phyloP scores from a whole-genome alignment of 164 flowering plant species.

The Euptelea pleiosperma region DNA sequence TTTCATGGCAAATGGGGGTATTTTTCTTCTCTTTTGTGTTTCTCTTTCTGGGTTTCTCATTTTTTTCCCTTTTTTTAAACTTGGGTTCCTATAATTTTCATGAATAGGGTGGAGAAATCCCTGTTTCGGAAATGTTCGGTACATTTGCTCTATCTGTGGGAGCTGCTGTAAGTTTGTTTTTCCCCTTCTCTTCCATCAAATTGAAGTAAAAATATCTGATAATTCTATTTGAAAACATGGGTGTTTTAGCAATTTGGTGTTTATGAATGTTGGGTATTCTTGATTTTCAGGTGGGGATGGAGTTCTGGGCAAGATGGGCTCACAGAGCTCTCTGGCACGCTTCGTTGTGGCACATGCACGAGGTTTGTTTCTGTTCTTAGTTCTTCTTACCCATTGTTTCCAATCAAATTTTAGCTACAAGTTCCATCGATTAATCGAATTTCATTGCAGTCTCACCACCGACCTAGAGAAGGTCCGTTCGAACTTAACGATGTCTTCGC shows the following conservation, averaged over 20 bases:
- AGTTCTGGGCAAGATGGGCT: constrained; percentile 98
- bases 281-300: constrained; percentile 81
- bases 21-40: neutral
- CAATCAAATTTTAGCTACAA: too few relatives aligned
- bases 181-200: neutral
- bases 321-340: constrained; percentile 93
- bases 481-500: constrained; percentile 89
- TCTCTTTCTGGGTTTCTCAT: neutral
- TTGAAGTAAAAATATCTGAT: neutral
- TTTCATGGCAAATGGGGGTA: constrained; percentile 92
- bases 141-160: constrained; percentile 88
- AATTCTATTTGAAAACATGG: neutral
- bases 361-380: constrained; percentile 34
- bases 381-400: too few relatives aligned
- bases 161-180: constrained; percentile 69
- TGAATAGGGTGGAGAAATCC: constrained; percentile 70
- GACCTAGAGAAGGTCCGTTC: constrained; percentile 85
- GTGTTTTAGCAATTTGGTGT: constrained; percentile 5
- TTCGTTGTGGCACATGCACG: constrained; percentile 94
- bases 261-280: too few relatives aligned
- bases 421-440: too few relatives aligned
- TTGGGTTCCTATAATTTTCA: neutral
- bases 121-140: constrained; percentile 74
- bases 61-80: neutral
- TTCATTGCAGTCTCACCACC: constrained; percentile 73